A percentile compares a stretch with the other conserved stretches of the same genome.
Evolutionary conservation across 2,329 filamentous ascomycete genomes (phyloP).

Genomic region (Colletotrichum magnum): DNA sequence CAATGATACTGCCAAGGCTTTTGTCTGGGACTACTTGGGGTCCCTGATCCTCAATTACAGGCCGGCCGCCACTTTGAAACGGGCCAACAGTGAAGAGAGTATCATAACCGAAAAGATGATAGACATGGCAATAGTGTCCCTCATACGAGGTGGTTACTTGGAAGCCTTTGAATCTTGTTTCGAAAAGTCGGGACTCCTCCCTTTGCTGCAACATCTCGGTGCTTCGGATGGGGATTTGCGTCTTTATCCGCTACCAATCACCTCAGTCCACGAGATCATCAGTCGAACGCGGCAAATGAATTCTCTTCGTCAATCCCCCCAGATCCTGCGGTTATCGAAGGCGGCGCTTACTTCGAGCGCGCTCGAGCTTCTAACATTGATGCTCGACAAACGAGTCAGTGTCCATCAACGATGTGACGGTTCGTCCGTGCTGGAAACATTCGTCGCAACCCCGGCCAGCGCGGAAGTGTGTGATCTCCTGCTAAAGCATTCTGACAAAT

Average conservation of each 20-base stretch:
- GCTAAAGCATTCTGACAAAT: background rate
- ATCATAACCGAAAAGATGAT: no score
- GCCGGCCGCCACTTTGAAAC: no score
- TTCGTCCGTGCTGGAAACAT: background rate
- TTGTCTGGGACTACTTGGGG: background rate
- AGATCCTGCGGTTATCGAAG: background rate
- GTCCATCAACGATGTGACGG: background rate
- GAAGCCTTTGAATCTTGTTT: background rate
- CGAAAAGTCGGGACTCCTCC: background rate
- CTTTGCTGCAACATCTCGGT: background rate
- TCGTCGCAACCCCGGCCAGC: no score
- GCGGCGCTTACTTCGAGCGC: background rate
- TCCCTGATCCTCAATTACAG: background rate
- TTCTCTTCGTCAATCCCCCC: background rate
- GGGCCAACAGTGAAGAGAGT: no score
- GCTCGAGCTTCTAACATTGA: fast-evolving
- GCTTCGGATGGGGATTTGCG: background rate
- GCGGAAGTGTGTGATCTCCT: background rate
- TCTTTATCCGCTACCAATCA: background rate
- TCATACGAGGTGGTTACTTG: background rate
- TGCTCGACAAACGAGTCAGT: background rate
- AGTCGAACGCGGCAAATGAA: background rate
- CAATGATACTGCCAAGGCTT: background rate
- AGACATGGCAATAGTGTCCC: background rate
- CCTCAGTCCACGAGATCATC: background rate